Percentiles rank a stretch among this genome's conserved stretches.
These are phyloP conservation scores for Chalciporus piperatoides DNA, from an alignment of 1,284 basidiomycete species.

Conservation along the genomic window DNA sequence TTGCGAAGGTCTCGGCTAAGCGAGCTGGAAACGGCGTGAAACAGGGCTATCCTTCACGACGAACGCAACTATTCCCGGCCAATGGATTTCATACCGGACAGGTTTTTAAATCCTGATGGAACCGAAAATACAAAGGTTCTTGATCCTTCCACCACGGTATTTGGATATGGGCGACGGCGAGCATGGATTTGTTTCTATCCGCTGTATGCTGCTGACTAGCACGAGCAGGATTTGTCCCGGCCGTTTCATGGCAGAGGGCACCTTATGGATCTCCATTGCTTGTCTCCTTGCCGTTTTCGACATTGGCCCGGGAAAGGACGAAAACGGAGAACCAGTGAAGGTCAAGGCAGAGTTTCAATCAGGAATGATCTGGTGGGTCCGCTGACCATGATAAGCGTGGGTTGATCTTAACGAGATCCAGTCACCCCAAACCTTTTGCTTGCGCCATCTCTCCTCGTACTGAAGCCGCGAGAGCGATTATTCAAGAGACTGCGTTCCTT, in stretches of 20 bases:
- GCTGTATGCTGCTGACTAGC: neutral
- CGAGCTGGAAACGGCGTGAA: conserved; percentile 7
- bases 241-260: conserved; percentile 44
- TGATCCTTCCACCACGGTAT: conserved; percentile 42
- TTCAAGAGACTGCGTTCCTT: conserved; percentile 30
- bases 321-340: conserved; percentile 31
- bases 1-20: neutral
- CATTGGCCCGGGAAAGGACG: conserved; percentile 37
- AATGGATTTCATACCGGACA: conserved; percentile 42
- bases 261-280: conserved; percentile 50
- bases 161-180: conserved; percentile 48
- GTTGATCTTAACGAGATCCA: conserved; percentile 8
- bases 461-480: conserved; percentile 23
- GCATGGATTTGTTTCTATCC: neutral
- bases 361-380: conserved; percentile 43
- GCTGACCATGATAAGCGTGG: neutral
- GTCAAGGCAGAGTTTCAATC: conserved; percentile 39
- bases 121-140: conserved; percentile 33
- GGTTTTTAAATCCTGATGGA: conserved; percentile 37
- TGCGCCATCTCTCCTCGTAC: conserved; percentile 34
- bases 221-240: conserved; percentile 46
- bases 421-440: conserved; percentile 30
- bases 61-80: conserved; percentile 40
- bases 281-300: conserved; percentile 46
- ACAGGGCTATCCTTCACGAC: conserved; percentile 49